These are phyloP conservation scores for Backusella australiensis DNA, from an alignment of 192 early-diverging fungal species.

Conservation along the genomic window DNA sequence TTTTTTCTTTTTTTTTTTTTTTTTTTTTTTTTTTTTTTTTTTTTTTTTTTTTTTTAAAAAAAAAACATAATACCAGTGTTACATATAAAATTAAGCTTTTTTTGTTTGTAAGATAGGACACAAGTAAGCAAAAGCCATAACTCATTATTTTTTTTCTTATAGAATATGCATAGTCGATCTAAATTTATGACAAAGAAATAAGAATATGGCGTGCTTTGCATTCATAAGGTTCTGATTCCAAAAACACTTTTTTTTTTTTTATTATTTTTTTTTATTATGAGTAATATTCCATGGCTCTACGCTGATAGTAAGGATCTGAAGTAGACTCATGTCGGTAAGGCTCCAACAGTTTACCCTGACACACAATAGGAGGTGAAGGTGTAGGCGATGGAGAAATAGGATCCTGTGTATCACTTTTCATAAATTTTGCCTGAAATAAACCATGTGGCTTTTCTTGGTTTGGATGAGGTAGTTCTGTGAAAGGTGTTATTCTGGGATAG, in stretches of 20 bases:
- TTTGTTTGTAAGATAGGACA: neutral
- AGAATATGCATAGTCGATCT: neutral
- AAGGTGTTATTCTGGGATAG: neutral
- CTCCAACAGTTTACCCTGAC: neutral
- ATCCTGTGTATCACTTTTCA: neutral
- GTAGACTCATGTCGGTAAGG: neutral
- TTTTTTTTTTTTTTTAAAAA: no score
- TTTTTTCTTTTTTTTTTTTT: no score
- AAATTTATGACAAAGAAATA: neutral
- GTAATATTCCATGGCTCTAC: neutral
- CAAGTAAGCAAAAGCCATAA: neutral
- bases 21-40: no score
- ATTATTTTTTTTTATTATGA: slow-evolving; percentile 1
- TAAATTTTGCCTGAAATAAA: neutral
- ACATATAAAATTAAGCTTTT: neutral
- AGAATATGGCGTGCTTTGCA: neutral
- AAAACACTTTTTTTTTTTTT: neutral
- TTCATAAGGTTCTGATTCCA: neutral
- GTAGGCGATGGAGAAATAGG: slow-evolving; percentile 13
- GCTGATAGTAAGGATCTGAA: neutral
- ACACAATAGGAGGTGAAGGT: slow-evolving; percentile 3
- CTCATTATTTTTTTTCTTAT: neutral
- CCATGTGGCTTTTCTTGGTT: neutral
- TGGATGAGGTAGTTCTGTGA: slow-evolving; percentile 8
- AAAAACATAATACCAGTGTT: no score